Percentiles rank a stretch among this genome's conserved stretches.
These are phyloP conservation scores for Aureobasidium mangrovei DNA, from an alignment of 2,329 filamentous ascomycete species.

Conservation along the genomic window DNA sequence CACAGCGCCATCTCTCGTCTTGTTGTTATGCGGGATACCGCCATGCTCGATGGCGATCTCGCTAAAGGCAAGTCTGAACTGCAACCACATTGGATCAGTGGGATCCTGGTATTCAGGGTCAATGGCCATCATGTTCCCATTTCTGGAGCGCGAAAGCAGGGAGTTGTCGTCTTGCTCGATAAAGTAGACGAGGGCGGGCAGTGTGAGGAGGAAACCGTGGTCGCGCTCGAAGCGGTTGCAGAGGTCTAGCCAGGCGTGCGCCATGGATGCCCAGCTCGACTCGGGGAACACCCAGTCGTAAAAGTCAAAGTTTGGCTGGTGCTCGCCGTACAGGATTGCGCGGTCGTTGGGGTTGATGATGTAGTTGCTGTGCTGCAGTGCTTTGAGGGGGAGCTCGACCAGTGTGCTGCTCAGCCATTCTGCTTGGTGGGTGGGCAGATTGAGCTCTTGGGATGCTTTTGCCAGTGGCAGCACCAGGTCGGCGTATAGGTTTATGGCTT, in stretches of 20 bases:
- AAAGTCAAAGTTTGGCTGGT: conserved; percentile 13
- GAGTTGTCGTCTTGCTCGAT: conserved; percentile 8
- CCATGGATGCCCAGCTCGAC: conserved; percentile 12
- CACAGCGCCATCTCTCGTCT: conserved; percentile 12
- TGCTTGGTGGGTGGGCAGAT: too few species aligned
- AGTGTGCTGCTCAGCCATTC: too few species aligned
- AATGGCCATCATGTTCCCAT: conserved; percentile 13
- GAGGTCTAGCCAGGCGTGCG: neutral
- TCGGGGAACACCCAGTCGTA: conserved; percentile 15
- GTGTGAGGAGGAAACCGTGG: conserved; percentile 8
- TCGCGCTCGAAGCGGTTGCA: conserved; percentile 8
- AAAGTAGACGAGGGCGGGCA: conserved; percentile 14
- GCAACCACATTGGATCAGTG: conserved; percentile 7
- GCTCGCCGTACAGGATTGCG: conserved; percentile 7
- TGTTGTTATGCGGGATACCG: conserved; percentile 15
- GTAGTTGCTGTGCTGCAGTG: conserved; percentile 6
- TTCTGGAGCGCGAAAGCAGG: conserved; percentile 6
- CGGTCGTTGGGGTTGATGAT: conserved; percentile 14
- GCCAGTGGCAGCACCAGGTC: neutral
- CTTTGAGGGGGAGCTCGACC: conserved; percentile 7
- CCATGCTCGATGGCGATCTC: conserved; percentile 13
- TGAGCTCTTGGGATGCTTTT: neutral
- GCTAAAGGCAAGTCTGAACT: conserved; percentile 10
- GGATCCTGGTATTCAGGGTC: conserved; percentile 13
- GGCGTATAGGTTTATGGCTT: neutral